Evolutionary conservation across 805 yeast species (phyloP).

Genomic region (Candida verbasci): DNA sequence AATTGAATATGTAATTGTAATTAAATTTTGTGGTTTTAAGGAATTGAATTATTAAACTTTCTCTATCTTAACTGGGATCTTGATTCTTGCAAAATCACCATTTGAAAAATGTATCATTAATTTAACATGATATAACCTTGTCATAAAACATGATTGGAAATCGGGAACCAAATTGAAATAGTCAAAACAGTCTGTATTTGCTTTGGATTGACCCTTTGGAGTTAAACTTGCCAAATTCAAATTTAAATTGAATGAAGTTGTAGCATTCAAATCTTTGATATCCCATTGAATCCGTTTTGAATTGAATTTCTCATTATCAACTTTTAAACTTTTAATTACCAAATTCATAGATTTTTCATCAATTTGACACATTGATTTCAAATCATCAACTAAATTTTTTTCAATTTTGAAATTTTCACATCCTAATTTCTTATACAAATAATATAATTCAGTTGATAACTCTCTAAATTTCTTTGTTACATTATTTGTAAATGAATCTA

Average conservation of each 20-base stretch:
- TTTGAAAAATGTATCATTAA: conserved; percentile 17
- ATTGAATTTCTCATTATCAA: conserved; percentile 8
- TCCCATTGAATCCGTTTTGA: conserved; percentile 6
- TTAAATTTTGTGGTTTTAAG: too few species aligned
- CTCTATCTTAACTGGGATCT: conserved; percentile 27
- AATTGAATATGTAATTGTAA: too few species aligned
- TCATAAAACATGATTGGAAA: conserved; percentile 32
- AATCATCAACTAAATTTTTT: conserved; percentile 23
- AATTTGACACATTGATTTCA: conserved; percentile 23
- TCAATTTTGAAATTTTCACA: conserved; percentile 24
- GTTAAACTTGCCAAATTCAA: conserved; percentile 13
- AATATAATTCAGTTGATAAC: conserved; percentile 15
- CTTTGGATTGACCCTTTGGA: conserved; percentile 12
- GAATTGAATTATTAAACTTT: conserved; percentile 10
- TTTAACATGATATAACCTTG: conserved; percentile 29
- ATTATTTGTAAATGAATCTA: conserved; percentile 22
- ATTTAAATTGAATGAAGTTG: conserved; percentile 12
- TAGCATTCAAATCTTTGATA: not conserved
- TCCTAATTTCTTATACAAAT: conserved; percentile 18
- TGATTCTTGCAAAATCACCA: conserved; percentile 18
- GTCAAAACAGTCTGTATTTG: conserved; percentile 15
- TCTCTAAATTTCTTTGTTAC: conserved; percentile 19
- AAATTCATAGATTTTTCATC: conserved; percentile 24
- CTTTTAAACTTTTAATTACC: conserved; percentile 13
- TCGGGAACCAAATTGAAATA: conserved; percentile 30